These are phyloP conservation scores for Chiua sp. DNA, from an alignment of 1,284 basidiomycete genomes.

Conservation along the genomic window DNA sequence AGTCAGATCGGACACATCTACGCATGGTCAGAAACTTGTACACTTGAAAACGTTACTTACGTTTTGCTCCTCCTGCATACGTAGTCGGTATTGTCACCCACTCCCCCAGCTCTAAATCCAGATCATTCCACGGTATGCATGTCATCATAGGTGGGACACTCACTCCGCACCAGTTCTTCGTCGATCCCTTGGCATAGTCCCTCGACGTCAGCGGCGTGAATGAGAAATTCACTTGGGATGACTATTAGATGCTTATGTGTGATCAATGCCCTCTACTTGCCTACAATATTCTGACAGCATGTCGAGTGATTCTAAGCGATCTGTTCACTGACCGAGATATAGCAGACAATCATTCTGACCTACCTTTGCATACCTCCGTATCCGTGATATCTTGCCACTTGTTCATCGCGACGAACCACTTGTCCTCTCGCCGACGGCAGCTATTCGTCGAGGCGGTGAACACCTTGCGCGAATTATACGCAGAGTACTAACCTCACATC, in stretches of 20 bases:
- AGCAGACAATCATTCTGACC: not conserved
- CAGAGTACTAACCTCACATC: constrained; percentile 82
- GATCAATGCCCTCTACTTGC: constrained; percentile 42
- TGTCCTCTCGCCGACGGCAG: constrained; percentile 79
- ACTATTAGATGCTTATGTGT: constrained; percentile 12
- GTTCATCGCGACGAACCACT: constrained; percentile 98
- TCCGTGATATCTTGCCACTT: constrained; percentile 98
- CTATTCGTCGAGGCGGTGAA: constrained; percentile 47
- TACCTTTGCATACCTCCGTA: constrained; percentile 88
- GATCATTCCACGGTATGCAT: constrained; percentile 13
- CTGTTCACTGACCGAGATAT: constrained; percentile 2
- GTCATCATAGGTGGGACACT: constrained; percentile 31
- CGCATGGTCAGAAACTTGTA: constrained; percentile 10
- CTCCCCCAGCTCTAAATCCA: constrained; percentile 77
- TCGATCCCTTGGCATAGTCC: constrained; percentile 98
- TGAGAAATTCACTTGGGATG: constrained; percentile 82
- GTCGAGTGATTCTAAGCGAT: constrained; percentile 65
- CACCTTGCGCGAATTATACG: not conserved
- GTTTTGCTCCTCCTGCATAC: constrained; percentile 96
- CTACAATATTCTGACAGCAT: constrained; percentile 80
- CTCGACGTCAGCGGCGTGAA: constrained; percentile 98
- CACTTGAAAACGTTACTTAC: constrained; percentile 43
- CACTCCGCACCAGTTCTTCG: constrained; percentile 85
- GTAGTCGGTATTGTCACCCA: constrained; percentile 95
- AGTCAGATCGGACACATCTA: constrained; percentile 85